Base-by-base conservation (phyloP, 495 filamentous ascomycete genomes). In the Podospora comata region DNA sequence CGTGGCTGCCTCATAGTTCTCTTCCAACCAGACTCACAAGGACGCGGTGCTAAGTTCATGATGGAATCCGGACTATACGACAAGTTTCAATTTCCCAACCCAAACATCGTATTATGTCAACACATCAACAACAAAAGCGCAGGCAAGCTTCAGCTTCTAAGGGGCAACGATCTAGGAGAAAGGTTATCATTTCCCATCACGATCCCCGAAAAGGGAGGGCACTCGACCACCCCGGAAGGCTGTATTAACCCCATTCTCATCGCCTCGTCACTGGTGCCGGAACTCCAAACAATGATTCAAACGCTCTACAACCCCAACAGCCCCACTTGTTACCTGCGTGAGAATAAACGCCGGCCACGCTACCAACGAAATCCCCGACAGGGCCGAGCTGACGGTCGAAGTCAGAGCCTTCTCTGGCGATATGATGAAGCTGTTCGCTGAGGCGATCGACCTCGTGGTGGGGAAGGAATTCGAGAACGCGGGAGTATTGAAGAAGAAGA, bases 201-300 rank as follows among this genome's bases (percentile, higher is more conserved):
- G 0, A 68, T 86, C 4, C 80, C 81, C 71, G 86, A 86, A 0
- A 78, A 83, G 16, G 85, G 84, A 5, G 83, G 85, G 0, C 86
- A 88, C 67, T 85, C 81, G 1, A 80, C 77, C 0, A 77, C 79
- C 64, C 87, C 88, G 0, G 78, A 87, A 18, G 73, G 71, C 1
- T 79, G 80, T 3, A 80, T 89, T 67, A 87, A 90, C 71, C 88
- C 87, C 0, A 80, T 87, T 53, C 73, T 89, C 2, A 81, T 85
- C 19, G 86, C 87, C 0, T 77, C 80, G 0, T 63, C 76, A n/a
- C 79, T 85, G n/a, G 75, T 89, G 0, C 73, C 85, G 27, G 78
- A 83, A 5, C 74, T 90, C 16, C 87, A 91, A 73, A 82, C 73
- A 58, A 82, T 89, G 67, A 82, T 87, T 23, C 23, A 23, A 23